Evolutionary conservation across 2,329 filamentous ascomycete species (phyloP).

Genomic region (Metarhizium album): DNA sequence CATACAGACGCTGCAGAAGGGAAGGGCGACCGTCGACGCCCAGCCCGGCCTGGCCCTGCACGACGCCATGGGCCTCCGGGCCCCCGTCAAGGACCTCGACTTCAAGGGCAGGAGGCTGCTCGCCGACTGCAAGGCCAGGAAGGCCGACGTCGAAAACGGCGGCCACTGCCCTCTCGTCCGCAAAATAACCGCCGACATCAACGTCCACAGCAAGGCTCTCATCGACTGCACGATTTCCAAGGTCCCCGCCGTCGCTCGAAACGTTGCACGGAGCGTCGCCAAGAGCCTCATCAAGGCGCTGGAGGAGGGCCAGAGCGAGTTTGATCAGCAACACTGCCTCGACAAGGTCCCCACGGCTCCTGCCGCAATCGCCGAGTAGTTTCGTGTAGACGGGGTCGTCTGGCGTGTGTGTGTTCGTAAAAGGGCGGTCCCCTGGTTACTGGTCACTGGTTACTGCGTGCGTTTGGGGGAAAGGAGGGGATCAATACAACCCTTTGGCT

Average conservation of each 20-base stretch:
- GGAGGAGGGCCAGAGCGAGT: conserved; percentile 1
- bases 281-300: not conserved
- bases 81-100: not conserved
- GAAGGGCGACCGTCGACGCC: not conserved
- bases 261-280: not conserved
- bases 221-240: conserved; percentile 1
- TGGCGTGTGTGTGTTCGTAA: no score
- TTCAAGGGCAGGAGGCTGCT: not conserved
- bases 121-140: conserved; percentile 2
- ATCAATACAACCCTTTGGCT: no score
- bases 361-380: not conserved
- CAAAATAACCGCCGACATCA: conserved; percentile 1
- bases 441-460: no score
- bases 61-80: not conserved
- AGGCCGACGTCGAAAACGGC: not conserved
- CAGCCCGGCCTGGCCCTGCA: not conserved
- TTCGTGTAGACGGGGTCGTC: no score
- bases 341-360: not conserved
- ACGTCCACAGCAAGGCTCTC: not conserved
- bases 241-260: not conserved
- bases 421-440: no score
- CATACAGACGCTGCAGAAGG: conserved; percentile 3
- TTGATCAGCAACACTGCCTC: conserved; percentile 2
- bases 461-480: no score
- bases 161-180: not conserved